Percentiles rank a stretch among this genome's conserved stretches.
phyloP scores from a whole-genome alignment of 306 rosid species.

The Castanopsis chinensis region DNA sequence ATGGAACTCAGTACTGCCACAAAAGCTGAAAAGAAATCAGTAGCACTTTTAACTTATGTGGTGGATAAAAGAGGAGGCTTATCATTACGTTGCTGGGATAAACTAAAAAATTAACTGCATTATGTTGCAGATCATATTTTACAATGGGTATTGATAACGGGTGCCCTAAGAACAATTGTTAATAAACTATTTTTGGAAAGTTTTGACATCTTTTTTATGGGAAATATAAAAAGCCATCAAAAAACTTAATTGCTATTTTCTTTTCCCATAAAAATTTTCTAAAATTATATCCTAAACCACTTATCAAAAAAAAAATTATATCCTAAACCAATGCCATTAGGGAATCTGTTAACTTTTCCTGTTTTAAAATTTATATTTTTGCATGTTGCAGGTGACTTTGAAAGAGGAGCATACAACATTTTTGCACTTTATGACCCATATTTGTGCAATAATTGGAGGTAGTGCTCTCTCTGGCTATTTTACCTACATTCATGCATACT shows the following conservation, averaged over 20 bases:
- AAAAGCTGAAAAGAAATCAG: background rate
- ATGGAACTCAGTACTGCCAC: background rate
- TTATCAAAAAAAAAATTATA: too few species aligned
- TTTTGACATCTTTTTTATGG: too few species aligned
- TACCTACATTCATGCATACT: background rate
- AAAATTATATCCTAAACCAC: too few species aligned
- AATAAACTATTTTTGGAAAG: too few species aligned
- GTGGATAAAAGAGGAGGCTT: background rate
- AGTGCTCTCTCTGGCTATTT: slow-evolving; percentile 5
- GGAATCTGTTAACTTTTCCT: too few species aligned
- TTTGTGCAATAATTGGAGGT: slow-evolving; percentile 95
- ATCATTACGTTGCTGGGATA: background rate
- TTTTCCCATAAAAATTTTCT: too few species aligned
- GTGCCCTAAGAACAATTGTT: too few species aligned
- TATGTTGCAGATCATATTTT: background rate
- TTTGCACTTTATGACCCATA: slow-evolving; percentile 77
- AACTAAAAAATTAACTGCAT: background rate
- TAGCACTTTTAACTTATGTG: background rate
- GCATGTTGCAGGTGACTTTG: slow-evolving; percentile 67
- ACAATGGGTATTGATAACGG: too few species aligned
- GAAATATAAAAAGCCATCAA: too few species aligned
- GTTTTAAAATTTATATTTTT: background rate
- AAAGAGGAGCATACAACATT: slow-evolving; percentile 75
- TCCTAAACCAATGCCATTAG: too few species aligned
- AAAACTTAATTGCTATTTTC: too few species aligned